Percentiles rank a stretch among this genome's conserved stretches.
These are phyloP conservation scores for Fusarium cicatricum DNA, from an alignment of 2,329 filamentous ascomycete genomes.

Conservation along the genomic window DNA sequence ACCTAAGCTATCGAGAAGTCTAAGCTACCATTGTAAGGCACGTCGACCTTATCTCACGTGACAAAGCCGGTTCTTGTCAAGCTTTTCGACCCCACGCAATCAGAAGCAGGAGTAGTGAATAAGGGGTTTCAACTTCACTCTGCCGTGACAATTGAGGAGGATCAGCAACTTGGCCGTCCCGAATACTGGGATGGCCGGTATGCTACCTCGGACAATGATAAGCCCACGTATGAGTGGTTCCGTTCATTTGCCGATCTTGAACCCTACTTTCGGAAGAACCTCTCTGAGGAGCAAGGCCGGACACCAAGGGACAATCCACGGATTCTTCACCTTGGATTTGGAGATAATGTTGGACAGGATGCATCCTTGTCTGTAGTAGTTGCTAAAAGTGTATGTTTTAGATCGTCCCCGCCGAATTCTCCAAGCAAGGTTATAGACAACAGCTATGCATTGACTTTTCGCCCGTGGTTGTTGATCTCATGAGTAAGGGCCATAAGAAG, in stretches of 20 bases:
- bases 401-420: constrained; percentile 61
- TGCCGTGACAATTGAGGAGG: constrained; percentile 13
- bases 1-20: no score
- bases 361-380: not conserved
- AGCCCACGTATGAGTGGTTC: constrained; percentile 63
- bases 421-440: constrained; percentile 55
- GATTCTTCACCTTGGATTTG: constrained; percentile 65
- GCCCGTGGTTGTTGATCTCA: constrained; percentile 48
- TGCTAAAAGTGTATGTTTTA: constrained; percentile 34
- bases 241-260: constrained; percentile 57
- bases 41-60: no score
- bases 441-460: constrained; percentile 68
- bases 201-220: constrained; percentile 45
- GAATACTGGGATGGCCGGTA: constrained; percentile 63
- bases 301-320: constrained; percentile 46
- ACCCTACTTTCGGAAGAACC: constrained; percentile 54
- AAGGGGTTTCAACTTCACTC: no score
- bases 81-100: no score
- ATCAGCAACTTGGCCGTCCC: constrained; percentile 46
- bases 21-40: no score
- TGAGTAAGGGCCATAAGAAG: not conserved
- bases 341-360: constrained; percentile 60
- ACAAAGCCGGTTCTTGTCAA: no score
- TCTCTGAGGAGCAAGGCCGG: constrained; percentile 43
- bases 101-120: no score